A percentile compares a stretch with the other conserved stretches of the same genome.
Conservation (phyloP, 2,329 filamentous ascomycete genomes). For the Diaporthe capsici region DNA sequence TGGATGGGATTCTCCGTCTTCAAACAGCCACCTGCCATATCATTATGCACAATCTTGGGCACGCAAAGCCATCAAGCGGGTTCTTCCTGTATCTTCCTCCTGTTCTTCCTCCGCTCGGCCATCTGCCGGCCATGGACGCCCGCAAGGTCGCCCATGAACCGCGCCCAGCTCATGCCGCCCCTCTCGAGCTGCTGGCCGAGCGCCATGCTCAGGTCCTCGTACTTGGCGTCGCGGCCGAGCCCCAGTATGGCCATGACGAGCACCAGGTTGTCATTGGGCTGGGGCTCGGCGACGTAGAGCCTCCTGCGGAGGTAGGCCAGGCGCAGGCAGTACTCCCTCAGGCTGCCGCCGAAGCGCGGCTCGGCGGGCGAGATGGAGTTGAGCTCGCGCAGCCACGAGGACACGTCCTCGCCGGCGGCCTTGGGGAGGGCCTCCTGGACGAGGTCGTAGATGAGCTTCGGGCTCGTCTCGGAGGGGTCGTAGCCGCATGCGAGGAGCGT, state of each 20-base stretch:
- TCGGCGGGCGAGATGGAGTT: constrained; percentile 35
- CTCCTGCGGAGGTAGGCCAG: constrained; percentile 39
- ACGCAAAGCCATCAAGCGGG: neutral
- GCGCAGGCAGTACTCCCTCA: constrained; percentile 36
- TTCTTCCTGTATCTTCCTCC: constrained; percentile 11
- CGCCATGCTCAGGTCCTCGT: constrained; percentile 38
- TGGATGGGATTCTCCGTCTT: neutral
- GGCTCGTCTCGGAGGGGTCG: constrained; percentile 37
- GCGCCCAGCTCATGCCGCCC: constrained; percentile 37
- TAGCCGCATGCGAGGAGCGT: constrained; percentile 41
- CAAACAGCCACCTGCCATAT: neutral
- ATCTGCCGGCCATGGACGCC: constrained; percentile 37
- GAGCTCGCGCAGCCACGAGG: constrained; percentile 39
- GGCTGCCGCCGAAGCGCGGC: constrained; percentile 38
- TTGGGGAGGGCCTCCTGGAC: constrained; percentile 37
- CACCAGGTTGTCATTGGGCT: constrained; percentile 41
- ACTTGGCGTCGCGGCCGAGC: constrained; percentile 35
- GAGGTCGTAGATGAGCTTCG: constrained; percentile 38
- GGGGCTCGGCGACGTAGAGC: constrained; percentile 40
- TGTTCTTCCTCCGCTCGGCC: constrained; percentile 33
- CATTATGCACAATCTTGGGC: too few relatives aligned
- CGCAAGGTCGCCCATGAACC: constrained; percentile 40
- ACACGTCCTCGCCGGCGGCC: constrained; percentile 37
- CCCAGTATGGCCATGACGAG: constrained; percentile 41
- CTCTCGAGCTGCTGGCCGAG: constrained; percentile 41